Conservation (phyloP, 129 eudicot species). For the Flaveria sonorensis region DNA sequence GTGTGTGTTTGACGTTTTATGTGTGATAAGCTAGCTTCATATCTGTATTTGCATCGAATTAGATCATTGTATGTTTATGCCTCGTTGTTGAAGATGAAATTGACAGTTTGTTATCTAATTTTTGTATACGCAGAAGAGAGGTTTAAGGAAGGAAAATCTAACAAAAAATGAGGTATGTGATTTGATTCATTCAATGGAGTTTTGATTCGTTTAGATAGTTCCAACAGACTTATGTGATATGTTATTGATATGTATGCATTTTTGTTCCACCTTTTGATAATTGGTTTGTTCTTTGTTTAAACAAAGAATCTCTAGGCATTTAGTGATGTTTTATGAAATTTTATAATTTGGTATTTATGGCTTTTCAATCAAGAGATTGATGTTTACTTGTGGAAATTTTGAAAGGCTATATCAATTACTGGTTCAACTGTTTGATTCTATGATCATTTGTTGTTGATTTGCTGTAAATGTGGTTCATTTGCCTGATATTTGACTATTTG, state of each 20-base stretch:
- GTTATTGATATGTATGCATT: not conserved
- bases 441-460: not conserved
- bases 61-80: not conserved
- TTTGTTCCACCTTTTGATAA: not conserved
- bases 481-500: not conserved
- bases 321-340: not conserved
- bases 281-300: not conserved
- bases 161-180: constrained; percentile 30
- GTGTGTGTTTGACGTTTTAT: not conserved
- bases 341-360: not conserved
- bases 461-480: not conserved
- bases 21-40: not conserved
- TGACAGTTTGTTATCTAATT: not conserved
- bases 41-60: not conserved
- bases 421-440: not conserved
- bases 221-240: not conserved
- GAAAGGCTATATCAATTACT: not conserved
- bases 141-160: constrained; percentile 10
- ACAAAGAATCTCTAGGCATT: not conserved
- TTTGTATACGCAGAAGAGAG: constrained; percentile 6
- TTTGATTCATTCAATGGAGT: not conserved
- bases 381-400: not conserved
- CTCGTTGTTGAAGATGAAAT: not conserved
- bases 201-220: not conserved
- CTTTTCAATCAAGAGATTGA: not conserved